Evolutionary conservation across 2,329 filamentous ascomycete species (phyloP).

Genomic region (Conoideocrella luteorostrata): DNA sequence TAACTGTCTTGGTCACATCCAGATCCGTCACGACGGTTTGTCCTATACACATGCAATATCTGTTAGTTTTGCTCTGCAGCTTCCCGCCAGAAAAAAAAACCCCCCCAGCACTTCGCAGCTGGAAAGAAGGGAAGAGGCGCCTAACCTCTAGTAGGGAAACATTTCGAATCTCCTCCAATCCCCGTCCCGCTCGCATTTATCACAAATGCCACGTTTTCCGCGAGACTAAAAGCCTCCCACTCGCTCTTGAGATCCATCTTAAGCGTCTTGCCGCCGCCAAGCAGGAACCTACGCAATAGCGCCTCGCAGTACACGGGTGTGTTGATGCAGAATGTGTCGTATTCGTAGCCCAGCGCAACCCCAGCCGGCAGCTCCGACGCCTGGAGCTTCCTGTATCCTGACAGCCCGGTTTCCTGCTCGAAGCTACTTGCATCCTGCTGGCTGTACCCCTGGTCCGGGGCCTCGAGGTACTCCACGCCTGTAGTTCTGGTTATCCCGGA

Average conservation of each 20-base stretch:
- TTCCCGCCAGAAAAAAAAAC: not conserved
- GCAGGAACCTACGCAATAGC: conserved; percentile 24
- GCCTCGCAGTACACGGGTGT: conserved; percentile 45
- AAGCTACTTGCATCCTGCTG: conserved; percentile 22
- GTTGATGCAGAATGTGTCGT: conserved; percentile 49
- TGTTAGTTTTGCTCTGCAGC: conserved; percentile 8
- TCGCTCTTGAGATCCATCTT: conserved; percentile 21
- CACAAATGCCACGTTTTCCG: conserved; percentile 17
- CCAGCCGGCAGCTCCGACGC: conserved; percentile 32
- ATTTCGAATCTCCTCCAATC: conserved; percentile 25
- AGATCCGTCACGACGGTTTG: conserved; percentile 33
- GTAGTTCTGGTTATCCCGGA: conserved; percentile 42
- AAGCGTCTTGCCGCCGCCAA: conserved; percentile 23
- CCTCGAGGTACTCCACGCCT: conserved; percentile 47
- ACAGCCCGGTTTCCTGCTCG: conserved; percentile 20
- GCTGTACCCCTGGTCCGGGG: conserved; percentile 32
- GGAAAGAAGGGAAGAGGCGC: not conserved
- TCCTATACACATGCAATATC: conserved; percentile 17
- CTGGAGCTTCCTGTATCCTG: conserved; percentile 21
- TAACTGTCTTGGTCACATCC: conserved; percentile 37
- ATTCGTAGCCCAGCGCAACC: conserved; percentile 41
- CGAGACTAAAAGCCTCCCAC: conserved; percentile 24
- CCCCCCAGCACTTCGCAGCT: not conserved
- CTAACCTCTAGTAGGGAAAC: conserved; percentile 28
- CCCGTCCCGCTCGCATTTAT: conserved; percentile 29